Evolutionary conservation across 169 alveolate species (phyloP).

Genomic region (Babesia bigemina): DNA sequence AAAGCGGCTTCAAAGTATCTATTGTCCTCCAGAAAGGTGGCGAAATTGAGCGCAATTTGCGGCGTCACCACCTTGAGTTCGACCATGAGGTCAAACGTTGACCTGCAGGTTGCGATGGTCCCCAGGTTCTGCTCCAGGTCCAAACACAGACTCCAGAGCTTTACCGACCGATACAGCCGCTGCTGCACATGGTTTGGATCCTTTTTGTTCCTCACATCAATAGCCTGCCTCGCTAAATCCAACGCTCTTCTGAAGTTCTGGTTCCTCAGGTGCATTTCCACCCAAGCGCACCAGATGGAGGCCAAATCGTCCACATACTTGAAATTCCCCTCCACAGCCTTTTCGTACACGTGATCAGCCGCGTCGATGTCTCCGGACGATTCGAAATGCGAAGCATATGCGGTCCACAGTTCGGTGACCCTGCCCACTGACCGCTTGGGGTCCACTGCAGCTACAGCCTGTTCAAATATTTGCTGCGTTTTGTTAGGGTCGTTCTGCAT

Average conservation of each 20-base stretch:
- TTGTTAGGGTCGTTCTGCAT: conserved; percentile 33
- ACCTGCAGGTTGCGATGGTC: conserved; percentile 70
- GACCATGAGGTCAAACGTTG: conserved; percentile 75
- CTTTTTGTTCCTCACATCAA: conserved; percentile 34
- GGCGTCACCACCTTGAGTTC: conserved; percentile 77
- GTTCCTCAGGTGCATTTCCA: conserved; percentile 71
- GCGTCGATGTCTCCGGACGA: conserved; percentile 69
- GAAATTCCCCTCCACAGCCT: conserved; percentile 74
- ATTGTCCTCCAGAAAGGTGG: conserved; percentile 70
- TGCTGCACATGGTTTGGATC: conserved; percentile 35
- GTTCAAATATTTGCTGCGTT: conserved; percentile 59
- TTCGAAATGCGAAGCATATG: conserved; percentile 80
- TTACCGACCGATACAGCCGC: conserved; percentile 54
- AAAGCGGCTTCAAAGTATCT: conserved; percentile 89
- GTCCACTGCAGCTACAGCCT: conserved; percentile 79
- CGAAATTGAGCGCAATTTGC: conserved; percentile 73
- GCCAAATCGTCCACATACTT: conserved; percentile 82
- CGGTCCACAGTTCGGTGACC: conserved; percentile 75
- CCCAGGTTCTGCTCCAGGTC: conserved; percentile 80
- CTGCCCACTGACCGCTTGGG: conserved; percentile 80
- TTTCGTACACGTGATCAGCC: conserved; percentile 67
- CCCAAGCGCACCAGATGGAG: conserved; percentile 71
- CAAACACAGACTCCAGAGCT: conserved; percentile 59
- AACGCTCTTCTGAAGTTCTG: conserved; percentile 53
- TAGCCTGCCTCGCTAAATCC: conserved; percentile 52